These are phyloP conservation scores for Xylariaceae sp. DNA, from an alignment of 2,329 filamentous ascomycete species.

Conservation along the genomic window DNA sequence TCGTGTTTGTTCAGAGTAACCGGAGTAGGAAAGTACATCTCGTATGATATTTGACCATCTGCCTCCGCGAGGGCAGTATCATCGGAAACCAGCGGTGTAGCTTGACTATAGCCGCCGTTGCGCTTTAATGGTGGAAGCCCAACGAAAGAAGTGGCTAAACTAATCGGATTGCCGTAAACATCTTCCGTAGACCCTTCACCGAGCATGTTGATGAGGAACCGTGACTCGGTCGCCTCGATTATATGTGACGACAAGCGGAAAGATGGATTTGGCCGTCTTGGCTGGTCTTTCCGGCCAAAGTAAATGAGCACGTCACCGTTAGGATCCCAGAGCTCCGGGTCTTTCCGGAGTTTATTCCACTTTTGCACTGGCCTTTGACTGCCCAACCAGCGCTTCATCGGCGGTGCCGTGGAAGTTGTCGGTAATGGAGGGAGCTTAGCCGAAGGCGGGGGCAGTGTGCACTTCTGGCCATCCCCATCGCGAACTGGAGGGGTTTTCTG, in stretches of 20 bases:
- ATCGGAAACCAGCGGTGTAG: constrained; percentile 44
- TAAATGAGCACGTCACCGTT: constrained; percentile 59
- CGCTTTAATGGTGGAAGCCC: constrained; percentile 39
- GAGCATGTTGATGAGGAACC: constrained; percentile 49
- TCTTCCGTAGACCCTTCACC: constrained; percentile 51
- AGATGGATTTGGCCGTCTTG: constrained; percentile 46
- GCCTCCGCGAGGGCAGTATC: constrained; percentile 39
- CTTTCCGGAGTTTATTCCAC: constrained; percentile 57
- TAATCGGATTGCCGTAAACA: constrained; percentile 31
- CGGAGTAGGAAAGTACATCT: constrained; percentile 61
- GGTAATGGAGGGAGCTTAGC: constrained; percentile 42
- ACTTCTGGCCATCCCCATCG: constrained; percentile 23
- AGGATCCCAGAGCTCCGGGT: constrained; percentile 58
- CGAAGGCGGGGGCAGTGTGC: constrained; percentile 39
- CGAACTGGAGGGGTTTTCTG: constrained; percentile 19
- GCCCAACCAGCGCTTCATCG: constrained; percentile 52
- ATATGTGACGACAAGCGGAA: constrained; percentile 57
- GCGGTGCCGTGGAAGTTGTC: constrained; percentile 30
- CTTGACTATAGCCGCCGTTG: constrained; percentile 34
- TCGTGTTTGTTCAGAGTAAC: constrained; percentile 43
- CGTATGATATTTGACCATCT: constrained; percentile 55
- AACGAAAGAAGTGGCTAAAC: constrained; percentile 41
- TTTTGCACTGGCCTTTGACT: constrained; percentile 44
- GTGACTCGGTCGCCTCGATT: constrained; percentile 54
- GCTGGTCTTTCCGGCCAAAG: constrained; percentile 44